Base-by-base conservation (phyloP, 108 stramenopile species). In the Stephanodiscus triporus region DNA sequence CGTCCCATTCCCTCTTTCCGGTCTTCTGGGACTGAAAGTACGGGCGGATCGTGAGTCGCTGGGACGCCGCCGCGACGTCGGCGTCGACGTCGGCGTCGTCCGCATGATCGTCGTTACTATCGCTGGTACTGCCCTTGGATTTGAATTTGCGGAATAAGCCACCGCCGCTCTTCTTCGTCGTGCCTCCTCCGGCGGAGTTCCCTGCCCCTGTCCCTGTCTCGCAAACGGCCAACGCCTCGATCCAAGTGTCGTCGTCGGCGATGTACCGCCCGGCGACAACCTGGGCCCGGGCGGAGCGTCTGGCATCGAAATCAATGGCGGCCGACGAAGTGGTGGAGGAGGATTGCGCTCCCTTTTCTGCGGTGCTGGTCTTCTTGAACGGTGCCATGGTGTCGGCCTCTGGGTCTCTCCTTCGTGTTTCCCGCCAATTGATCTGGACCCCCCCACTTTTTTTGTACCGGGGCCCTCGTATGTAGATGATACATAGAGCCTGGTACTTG, bases 171-270 rank as follows among this genome's bases (percentile, higher is more conserved):
- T 34, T 62, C 43, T 75, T 66, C 30, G 66, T n/a, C 36, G 13
- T 68, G 29, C 14, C 54, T 17, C 63, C 27, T 38, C 48, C 50
- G n/a, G n/a, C n/a, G n/a, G n/a, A n/a, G n/a, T n/a, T n/a, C n/a
- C n/a, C n/a, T n/a, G n/a, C n/a, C n/a, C n/a, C n/a, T n/a, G n/a
- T n/a, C 26, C 53, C 53, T 10, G 23, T 55, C 36, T 90, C 89
- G 45, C 85, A 82, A 30, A 89, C 87, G 13, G 88, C 88, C 68
- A 89, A 64, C 10, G 81, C 83, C 69, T 93, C 92, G 34, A 87
- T 75, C 92, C 92, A 93, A 1, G 84, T 86, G 70, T 89, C 88
- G 51, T 90, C 87, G 61, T 93, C 92, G 17, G 85, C 85, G 2
- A 75, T 70, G 20, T 36, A 78, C 49, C 75, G 62, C 8, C 70